phyloP scores from a whole-genome alignment of 2,329 filamentous ascomycete genomes.

The Colletotrichum tofieldiae region DNA sequence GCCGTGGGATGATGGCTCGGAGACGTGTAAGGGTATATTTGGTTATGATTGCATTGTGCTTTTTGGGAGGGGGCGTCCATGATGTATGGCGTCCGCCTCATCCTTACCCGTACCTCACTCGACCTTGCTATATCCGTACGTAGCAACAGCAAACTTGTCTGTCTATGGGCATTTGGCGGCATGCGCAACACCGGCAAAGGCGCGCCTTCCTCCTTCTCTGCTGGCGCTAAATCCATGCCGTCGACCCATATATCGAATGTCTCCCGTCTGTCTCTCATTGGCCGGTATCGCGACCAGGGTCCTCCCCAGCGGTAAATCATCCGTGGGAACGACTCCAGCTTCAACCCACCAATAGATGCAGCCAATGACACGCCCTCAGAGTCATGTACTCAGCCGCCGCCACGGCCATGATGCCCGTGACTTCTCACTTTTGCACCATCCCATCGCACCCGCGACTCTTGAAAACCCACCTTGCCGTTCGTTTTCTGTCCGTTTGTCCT shows the following conservation, averaged over 20 bases:
- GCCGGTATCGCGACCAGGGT: slow-evolving; percentile 11
- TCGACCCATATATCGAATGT: slow-evolving; percentile 1
- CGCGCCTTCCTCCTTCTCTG: slow-evolving; percentile 14
- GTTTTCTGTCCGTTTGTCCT: slow-evolving; percentile 35
- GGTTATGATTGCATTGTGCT: neutral
- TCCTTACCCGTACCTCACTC: too few species aligned
- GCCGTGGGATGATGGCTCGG: neutral
- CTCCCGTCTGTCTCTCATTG: slow-evolving; percentile 10
- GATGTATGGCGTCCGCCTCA: neutral
- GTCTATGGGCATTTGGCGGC: neutral
- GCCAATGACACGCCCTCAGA: slow-evolving; percentile 22
- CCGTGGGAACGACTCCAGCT: slow-evolving; percentile 7
- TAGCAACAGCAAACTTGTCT: neutral
- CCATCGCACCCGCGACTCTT: slow-evolving; percentile 3
- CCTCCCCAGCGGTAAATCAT: slow-evolving; percentile 16
- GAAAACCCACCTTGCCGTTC: slow-evolving; percentile 14
- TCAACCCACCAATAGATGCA: slow-evolving; percentile 18
- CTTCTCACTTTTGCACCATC: neutral
- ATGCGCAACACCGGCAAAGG: slow-evolving; percentile 5
- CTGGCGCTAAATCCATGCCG: slow-evolving; percentile 30
- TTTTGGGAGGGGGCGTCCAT: neutral
- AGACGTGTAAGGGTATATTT: neutral
- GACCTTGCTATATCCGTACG: neutral
- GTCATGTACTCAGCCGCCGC: slow-evolving; percentile 34
- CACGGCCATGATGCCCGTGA: neutral